Evolutionary conservation across 176 grass and related monocot species (phyloP).

Genomic region (Oryza coarctata): DNA sequence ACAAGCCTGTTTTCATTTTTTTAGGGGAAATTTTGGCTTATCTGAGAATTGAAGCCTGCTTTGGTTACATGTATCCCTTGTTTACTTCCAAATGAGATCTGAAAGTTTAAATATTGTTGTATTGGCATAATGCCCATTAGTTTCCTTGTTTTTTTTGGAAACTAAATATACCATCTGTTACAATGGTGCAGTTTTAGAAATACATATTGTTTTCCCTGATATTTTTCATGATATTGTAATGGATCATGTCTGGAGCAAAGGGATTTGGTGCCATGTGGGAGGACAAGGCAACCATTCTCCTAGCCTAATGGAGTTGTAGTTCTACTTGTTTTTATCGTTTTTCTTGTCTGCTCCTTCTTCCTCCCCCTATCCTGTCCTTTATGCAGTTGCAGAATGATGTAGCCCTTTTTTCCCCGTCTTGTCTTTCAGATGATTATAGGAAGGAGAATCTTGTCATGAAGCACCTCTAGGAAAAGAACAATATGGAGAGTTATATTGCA

Average conservation of each 20-base stretch:
- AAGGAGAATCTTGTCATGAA: constrained; percentile 67
- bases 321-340: too few species aligned
- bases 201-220: neutral
- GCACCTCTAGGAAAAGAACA: constrained; percentile 76
- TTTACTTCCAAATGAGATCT: constrained; percentile 8
- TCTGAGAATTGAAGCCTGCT: constrained; percentile 21
- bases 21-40: neutral
- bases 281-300: too few species aligned
- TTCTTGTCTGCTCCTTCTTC: too few species aligned
- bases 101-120: neutral
- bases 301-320: too few species aligned
- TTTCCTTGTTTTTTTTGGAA: constrained; percentile 1
- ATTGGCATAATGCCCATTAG: constrained; percentile 8
- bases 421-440: constrained; percentile 62
- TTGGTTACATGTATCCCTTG: neutral
- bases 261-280: too few species aligned
- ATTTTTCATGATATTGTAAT: neutral
- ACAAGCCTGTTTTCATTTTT: neutral
- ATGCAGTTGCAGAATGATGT: neutral
- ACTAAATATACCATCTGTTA: constrained; percentile 9
- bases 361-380: too few species aligned
- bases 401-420: neutral
- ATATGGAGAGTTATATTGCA: constrained; percentile 72
- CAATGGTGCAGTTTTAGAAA: neutral
- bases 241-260: too few species aligned